phyloP scores from a whole-genome alignment of 495 filamentous ascomycete species.

The Hypoxylon crocopeplum region DNA sequence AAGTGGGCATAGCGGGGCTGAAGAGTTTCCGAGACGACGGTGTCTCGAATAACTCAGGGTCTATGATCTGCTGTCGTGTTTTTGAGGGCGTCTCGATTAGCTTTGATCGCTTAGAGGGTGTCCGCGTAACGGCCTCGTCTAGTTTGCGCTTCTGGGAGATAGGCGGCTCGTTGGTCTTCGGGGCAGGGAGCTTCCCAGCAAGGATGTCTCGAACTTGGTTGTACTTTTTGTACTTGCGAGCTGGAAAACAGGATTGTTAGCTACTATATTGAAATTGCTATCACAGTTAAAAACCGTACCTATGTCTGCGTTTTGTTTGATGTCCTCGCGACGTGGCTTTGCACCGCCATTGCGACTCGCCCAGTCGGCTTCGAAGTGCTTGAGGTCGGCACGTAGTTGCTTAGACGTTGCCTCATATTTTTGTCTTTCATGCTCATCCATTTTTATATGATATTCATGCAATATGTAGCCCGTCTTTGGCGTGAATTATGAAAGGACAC shows the following conservation, averaged over 20 bases:
- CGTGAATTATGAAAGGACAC: too few species aligned
- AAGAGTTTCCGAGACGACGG: constrained; percentile 66
- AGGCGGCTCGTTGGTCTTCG: constrained; percentile 41
- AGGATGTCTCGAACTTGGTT: constrained; percentile 70
- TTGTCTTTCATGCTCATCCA: constrained; percentile 51
- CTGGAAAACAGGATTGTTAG: constrained; percentile 49
- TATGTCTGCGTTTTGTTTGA: constrained; percentile 83
- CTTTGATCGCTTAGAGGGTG: constrained; percentile 47
- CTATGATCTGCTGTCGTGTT: constrained; percentile 46
- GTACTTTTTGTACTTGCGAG: constrained; percentile 92
- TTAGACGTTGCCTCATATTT: constrained; percentile 51
- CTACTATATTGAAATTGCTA: neutral
- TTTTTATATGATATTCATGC: constrained; percentile 28
- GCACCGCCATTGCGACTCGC: constrained; percentile 69
- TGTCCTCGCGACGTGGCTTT: constrained; percentile 84
- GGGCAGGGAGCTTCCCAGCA: constrained; percentile 54
- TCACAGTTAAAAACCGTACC: constrained; percentile 57
- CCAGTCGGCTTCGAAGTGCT: constrained; percentile 85
- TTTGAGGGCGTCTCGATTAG: constrained; percentile 21
- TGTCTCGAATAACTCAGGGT: constrained; percentile 58
- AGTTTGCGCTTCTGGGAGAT: constrained; percentile 44
- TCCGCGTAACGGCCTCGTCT: constrained; percentile 44
- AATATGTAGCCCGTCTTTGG: too few species aligned
- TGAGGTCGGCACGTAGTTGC: constrained; percentile 74
- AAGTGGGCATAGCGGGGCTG: constrained; percentile 61